A percentile compares a stretch with the other conserved stretches of the same genome.
Evolutionary conservation across 208 protist species (phyloP).

Genomic region (Crithidia thermophila): DNA sequence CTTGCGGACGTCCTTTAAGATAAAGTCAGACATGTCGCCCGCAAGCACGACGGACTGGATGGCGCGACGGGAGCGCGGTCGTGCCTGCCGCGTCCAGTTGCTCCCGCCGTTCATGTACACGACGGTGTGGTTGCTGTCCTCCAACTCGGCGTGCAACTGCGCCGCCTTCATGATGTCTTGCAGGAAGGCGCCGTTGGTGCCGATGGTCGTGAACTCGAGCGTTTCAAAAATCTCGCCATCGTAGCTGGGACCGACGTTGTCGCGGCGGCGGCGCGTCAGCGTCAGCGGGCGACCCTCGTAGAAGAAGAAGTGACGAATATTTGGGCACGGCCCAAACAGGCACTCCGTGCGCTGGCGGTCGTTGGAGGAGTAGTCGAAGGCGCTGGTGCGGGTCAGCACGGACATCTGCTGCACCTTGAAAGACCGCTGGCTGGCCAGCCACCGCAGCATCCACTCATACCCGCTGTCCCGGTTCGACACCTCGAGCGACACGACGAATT

Average conservation of each 20-base stretch:
- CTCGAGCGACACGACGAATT: slow-evolving; percentile 87
- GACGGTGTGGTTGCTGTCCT: slow-evolving; percentile 83
- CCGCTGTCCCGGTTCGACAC: slow-evolving; percentile 76
- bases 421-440: slow-evolving; percentile 63
- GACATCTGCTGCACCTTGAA: slow-evolving; percentile 85
- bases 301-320: slow-evolving; percentile 85
- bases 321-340: slow-evolving; percentile 76
- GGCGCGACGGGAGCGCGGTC: slow-evolving; percentile 74
- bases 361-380: slow-evolving; percentile 65
- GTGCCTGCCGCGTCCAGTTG: slow-evolving; percentile 70
- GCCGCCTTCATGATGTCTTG: slow-evolving; percentile 80
- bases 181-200: slow-evolving; percentile 51
- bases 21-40: slow-evolving; percentile 51
- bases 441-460: slow-evolving; percentile 89
- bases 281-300: slow-evolving; percentile 71
- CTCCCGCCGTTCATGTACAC: slow-evolving; percentile 83
- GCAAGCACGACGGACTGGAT: slow-evolving; percentile 92
- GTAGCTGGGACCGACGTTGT: slow-evolving; percentile 58
- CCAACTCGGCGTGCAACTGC: slow-evolving; percentile 47
- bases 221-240: slow-evolving; percentile 87
- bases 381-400: slow-evolving; percentile 58
- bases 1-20: slow-evolving; percentile 75
- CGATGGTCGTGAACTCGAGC: slow-evolving; percentile 74
- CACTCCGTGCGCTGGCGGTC: slow-evolving; percentile 61
- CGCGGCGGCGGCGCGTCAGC: slow-evolving; percentile 69